Percentiles rank a stretch among this genome's conserved stretches.
These are phyloP conservation scores for Globisporangium barbulae DNA, from an alignment of 352 stramenopile species.

Conservation along the genomic window DNA sequence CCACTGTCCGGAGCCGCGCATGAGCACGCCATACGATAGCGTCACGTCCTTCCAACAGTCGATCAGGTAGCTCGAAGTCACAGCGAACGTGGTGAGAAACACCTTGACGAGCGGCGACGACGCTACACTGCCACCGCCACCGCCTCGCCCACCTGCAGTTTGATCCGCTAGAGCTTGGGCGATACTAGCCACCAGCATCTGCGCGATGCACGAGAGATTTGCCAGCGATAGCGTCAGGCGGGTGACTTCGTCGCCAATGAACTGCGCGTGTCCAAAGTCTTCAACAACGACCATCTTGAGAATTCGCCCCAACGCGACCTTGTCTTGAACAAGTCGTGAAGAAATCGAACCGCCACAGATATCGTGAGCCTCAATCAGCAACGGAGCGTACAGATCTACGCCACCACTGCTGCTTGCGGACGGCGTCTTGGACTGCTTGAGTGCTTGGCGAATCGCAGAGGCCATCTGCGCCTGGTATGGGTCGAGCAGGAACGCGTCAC, in stretches of 20 bases:
- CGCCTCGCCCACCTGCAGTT: not conserved
- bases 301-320: conserved; percentile 62
- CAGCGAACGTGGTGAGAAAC: conserved; percentile 45
- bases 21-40: conserved; percentile 38
- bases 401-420: conserved; percentile 12
- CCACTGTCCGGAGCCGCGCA: conserved; percentile 45
- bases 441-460: conserved; percentile 69
- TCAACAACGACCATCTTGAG: conserved; percentile 51
- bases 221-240: conserved; percentile 52
- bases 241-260: conserved; percentile 56
- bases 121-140: conserved; percentile 20
- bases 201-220: conserved; percentile 58
- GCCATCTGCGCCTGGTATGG: conserved; percentile 84
- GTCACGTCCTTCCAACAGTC: conserved; percentile 56
- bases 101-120: conserved; percentile 48
- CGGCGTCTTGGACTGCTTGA: conserved; percentile 47
- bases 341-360: conserved; percentile 54
- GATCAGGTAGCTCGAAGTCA: conserved; percentile 34
- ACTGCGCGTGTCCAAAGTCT: conserved; percentile 65
- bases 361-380: conserved; percentile 66
- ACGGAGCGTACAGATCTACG: conserved; percentile 53
- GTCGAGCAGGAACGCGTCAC: conserved; percentile 60
- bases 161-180: conserved; percentile 22
- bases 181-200: conserved; percentile 49
- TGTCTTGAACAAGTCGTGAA: conserved; percentile 64